Evolutionary conservation across 2,329 filamentous ascomycete species (phyloP).

Genomic region (Ceratocystis papillata): DNA sequence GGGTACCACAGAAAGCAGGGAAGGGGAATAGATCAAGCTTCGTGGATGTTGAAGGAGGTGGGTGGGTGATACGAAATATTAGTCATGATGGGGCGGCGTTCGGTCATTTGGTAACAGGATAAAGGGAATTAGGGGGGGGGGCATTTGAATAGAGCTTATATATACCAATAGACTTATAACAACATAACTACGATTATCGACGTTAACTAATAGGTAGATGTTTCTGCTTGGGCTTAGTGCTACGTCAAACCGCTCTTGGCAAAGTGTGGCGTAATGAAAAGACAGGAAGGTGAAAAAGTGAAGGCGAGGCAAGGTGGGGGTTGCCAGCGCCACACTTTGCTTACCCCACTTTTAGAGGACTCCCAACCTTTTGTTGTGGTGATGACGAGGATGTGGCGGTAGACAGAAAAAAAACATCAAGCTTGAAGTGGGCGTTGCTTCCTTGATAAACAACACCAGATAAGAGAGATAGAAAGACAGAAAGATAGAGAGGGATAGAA

Average conservation of each 20-base stretch:
- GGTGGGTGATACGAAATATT: not conserved
- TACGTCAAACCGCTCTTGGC: not conserved
- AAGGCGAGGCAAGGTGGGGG: not conserved
- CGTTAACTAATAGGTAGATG: not conserved
- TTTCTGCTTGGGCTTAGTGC: not conserved
- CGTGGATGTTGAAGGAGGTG: not conserved
- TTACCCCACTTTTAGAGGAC: conserved; percentile 16
- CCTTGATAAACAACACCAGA: not conserved
- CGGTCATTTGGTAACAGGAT: too few species aligned
- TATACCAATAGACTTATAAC: too few species aligned
- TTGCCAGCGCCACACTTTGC: not conserved
- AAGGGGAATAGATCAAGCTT: not conserved
- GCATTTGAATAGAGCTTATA: not conserved
- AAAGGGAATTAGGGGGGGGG: too few species aligned
- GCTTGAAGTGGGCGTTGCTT: not conserved
- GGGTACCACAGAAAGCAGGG: not conserved
- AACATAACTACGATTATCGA: too few species aligned
- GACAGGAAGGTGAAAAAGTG: not conserved
- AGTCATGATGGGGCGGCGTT: too few species aligned
- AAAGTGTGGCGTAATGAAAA: not conserved
- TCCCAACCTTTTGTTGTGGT: conserved; percentile 13
- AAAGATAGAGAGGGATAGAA: not conserved
- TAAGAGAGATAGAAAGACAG: not conserved
- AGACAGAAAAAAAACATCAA: conserved; percentile 9
- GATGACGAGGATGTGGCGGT: conserved; percentile 21